Evolutionary conservation across 116 monocot species (phyloP).

Genomic region (Dioscorea cayenensis): DNA sequence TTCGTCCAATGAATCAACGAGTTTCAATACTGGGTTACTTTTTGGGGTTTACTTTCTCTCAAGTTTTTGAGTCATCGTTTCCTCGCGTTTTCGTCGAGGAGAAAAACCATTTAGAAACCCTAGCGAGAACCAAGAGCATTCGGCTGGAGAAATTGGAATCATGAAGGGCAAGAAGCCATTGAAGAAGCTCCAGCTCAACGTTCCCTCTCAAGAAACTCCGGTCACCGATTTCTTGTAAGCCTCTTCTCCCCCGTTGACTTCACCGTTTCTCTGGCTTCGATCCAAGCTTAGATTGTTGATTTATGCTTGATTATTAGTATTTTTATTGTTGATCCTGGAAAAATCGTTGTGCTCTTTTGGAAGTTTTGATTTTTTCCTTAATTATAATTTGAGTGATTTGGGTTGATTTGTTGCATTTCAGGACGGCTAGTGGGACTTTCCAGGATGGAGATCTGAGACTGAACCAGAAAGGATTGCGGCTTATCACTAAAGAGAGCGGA

Average conservation of each 20-base stretch:
- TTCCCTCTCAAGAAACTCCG: slow-evolving; percentile 65
- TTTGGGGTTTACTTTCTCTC: too few relatives aligned
- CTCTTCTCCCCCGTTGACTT: too few relatives aligned
- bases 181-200: slow-evolving; percentile 56
- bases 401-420: slow-evolving; percentile 15
- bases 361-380: not conserved
- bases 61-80: not conserved
- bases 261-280: too few relatives aligned
- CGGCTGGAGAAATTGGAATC: not conserved
- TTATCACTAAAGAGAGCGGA: slow-evolving; percentile 47
- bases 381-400: not conserved
- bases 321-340: not conserved
- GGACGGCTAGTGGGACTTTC: slow-evolving; percentile 97
- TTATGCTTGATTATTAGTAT: not conserved
- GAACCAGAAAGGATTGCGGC: slow-evolving; percentile 69
- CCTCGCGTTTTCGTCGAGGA: not conserved
- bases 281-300: too few relatives aligned
- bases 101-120: not conserved
- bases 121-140: not conserved
- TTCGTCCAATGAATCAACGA: too few relatives aligned
- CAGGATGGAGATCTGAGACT: slow-evolving; percentile 80
- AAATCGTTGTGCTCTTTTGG: not conserved
- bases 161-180: slow-evolving; percentile 66
- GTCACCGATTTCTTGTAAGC: slow-evolving; percentile 84
- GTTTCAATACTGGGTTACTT: too few relatives aligned